Evolutionary conservation across 148 eudicot species (phyloP).

Genomic region (Cornus florida): DNA sequence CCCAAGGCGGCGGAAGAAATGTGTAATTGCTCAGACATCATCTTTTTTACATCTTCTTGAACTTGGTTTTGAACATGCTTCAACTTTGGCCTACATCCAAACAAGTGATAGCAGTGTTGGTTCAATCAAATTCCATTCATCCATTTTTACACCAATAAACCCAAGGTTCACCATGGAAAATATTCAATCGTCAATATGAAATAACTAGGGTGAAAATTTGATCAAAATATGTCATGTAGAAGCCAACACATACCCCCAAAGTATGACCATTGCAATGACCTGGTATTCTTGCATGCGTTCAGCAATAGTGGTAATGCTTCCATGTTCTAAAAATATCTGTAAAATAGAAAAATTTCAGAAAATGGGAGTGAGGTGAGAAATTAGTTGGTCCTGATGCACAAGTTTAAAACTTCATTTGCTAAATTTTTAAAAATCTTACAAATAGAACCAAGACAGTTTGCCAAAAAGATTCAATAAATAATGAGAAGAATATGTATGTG

Average conservation of each 20-base stretch:
- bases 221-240: neutral
- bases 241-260: conserved; percentile 62
- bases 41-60: conserved; percentile 70
- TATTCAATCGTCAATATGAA: neutral
- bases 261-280: conserved; percentile 82
- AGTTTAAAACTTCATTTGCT: neutral
- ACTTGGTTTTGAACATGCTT: conserved; percentile 51
- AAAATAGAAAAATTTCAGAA: conserved; percentile 1
- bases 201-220: neutral
- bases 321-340: conserved; percentile 78
- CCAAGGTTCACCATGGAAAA: neutral
- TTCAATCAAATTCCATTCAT: neutral
- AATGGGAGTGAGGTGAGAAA: neutral
- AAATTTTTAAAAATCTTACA: neutral
- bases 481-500: neutral
- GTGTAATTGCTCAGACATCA: conserved; percentile 70
- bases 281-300: conserved; percentile 87
- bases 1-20: conserved; percentile 38
- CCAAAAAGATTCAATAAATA: neutral
- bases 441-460: neutral
- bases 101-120: conserved; percentile 3
- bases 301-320: conserved; percentile 42
- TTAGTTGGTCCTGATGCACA: neutral
- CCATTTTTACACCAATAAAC: neutral
- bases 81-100: conserved; percentile 69